phyloP scores from a whole-genome alignment of 2,329 filamentous ascomycete species.

The Chaetomiaceae sp. region DNA sequence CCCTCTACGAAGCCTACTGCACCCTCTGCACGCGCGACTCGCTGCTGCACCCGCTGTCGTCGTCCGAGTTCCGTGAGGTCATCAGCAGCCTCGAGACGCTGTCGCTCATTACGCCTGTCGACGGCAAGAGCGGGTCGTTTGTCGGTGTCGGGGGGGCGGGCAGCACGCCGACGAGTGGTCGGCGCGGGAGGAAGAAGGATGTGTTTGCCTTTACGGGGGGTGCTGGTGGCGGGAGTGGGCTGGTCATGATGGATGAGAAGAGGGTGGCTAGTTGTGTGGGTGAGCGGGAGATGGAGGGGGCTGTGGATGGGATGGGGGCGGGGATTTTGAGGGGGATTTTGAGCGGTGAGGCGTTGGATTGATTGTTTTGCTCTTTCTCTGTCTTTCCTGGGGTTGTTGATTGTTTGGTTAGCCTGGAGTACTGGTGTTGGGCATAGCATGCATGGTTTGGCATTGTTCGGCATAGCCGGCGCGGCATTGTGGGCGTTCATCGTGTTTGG shows the following conservation, averaged over 20 bases:
- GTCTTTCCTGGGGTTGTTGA: neutral
- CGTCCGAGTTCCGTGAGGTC: constrained; percentile 91
- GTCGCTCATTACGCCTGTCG: constrained; percentile 68
- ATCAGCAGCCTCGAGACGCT: constrained; percentile 84
- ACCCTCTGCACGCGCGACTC: constrained; percentile 80
- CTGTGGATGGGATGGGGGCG: constrained; percentile 59
- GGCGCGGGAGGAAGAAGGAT: constrained; percentile 53
- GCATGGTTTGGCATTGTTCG: constrained; percentile 1
- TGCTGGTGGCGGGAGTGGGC: constrained; percentile 23
- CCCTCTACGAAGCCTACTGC: constrained; percentile 56
- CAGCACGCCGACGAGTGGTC: constrained; percentile 60
- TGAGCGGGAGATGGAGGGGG: constrained; percentile 71
- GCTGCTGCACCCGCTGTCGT: constrained; percentile 82
- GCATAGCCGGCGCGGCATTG: constrained; percentile 5
- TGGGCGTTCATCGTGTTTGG: neutral
- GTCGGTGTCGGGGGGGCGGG: constrained; percentile 36
- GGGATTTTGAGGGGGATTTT: constrained; percentile 61
- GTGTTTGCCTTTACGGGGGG: constrained; percentile 42
- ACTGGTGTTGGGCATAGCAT: neutral
- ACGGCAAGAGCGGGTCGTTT: constrained; percentile 66
- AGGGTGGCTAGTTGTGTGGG: constrained; percentile 73
- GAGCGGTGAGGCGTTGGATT: constrained; percentile 55
- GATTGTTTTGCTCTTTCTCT: neutral
- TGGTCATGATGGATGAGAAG: constrained; percentile 59
- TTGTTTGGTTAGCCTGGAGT: neutral